Evolutionary conservation across 208 protist species (phyloP).

Genomic region (Leptomonas seymouri): DNA sequence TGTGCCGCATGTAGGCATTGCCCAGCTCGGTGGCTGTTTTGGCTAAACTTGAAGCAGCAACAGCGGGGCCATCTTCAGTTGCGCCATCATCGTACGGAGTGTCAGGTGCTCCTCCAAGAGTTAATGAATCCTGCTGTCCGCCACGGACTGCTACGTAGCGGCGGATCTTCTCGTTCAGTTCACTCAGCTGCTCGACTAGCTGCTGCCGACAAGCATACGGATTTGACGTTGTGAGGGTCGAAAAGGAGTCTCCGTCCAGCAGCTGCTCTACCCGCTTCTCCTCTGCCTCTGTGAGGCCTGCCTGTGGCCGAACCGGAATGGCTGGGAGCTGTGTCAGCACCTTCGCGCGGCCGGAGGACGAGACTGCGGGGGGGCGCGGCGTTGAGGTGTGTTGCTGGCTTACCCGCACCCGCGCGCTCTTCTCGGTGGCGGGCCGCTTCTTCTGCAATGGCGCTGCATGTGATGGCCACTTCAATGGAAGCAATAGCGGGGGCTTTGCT

Average conservation of each 20-base stretch:
- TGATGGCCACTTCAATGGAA: too few species aligned
- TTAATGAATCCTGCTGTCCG: neutral
- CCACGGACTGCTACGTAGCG: conserved; percentile 20
- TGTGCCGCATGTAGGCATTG: conserved; percentile 52
- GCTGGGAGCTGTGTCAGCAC: neutral
- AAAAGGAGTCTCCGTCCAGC: conserved; percentile 26
- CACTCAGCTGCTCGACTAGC: conserved; percentile 18
- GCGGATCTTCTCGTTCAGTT: conserved; percentile 4
- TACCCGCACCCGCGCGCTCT: neutral
- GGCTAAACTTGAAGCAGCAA: neutral
- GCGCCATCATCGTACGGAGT: neutral
- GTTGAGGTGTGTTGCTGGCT: neutral
- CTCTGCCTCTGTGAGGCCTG: conserved; percentile 31
- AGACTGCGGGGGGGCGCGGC: neutral
- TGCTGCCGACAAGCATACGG: conserved; percentile 29
- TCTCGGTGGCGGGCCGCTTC: neutral
- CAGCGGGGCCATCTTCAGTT: neutral
- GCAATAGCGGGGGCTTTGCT: neutral
- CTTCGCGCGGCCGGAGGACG: neutral
- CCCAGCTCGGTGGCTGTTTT: conserved; percentile 27
- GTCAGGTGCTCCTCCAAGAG: neutral
- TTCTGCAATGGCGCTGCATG: neutral
- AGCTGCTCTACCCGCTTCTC: conserved; percentile 49
- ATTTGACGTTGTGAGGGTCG: conserved; percentile 29
- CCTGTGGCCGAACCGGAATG: conserved; percentile 21